Conservation (phyloP, 129 eudicot species). For the Artemisia annua region DNA sequence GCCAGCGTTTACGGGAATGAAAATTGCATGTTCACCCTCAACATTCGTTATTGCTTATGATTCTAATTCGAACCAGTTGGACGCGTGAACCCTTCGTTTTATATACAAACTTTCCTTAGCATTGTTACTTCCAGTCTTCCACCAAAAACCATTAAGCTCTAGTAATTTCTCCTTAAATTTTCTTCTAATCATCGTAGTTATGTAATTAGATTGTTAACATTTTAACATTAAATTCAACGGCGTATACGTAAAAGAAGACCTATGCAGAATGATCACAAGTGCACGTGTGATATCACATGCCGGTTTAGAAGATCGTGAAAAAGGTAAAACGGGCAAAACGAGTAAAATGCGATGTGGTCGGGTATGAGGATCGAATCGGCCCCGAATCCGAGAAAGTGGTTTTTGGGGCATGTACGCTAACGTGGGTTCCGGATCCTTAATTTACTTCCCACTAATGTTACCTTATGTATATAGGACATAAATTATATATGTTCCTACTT, state of each 20-base stretch:
- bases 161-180: no score
- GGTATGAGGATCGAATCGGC: constrained; percentile 44
- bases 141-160: no score
- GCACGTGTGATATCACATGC: constrained; percentile 61
- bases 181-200: no score
- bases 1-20: no score
- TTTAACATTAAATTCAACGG: no score
- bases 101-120: no score
- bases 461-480: not conserved
- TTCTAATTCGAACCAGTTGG: not conserved
- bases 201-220: no score
- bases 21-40: not conserved
- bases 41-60: not conserved
- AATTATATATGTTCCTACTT: not conserved
- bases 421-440: constrained; percentile 42
- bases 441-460: not conserved
- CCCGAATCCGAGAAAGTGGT: constrained; percentile 45
- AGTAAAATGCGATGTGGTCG: constrained; percentile 52
- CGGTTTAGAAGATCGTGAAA: constrained; percentile 42
- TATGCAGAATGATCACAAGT: not conserved
- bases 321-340: constrained; percentile 35
- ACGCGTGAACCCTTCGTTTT: no score
- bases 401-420: constrained; percentile 30
- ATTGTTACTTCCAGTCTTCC: no score
- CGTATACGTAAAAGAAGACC: not conserved